Evolutionary conservation across 805 yeast species (phyloP), one percentile per base, ranked within the genome.

Genomic region (Wickerhamomyces canadensis): DNA sequence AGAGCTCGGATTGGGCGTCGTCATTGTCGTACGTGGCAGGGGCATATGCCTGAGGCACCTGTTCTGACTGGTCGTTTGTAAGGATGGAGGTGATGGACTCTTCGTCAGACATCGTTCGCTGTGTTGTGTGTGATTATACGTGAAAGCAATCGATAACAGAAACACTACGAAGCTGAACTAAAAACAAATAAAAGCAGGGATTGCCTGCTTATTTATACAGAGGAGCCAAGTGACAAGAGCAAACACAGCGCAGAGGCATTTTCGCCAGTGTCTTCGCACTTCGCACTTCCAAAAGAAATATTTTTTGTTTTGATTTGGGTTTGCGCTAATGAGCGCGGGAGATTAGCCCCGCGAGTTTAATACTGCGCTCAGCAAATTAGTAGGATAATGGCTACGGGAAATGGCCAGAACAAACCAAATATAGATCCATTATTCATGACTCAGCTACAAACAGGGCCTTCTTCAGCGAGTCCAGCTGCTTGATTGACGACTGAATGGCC

Each of bases 1-100:
- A 65, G 3, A 70, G 33, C 39, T 62, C 68, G 5, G 74, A 67
- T 40, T 61, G 67, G 12, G 73, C 74, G 52, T 71, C 76, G 40
- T 70, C 69, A 35, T 57, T 57, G 13, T 49, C 54, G 16, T 19
- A 18, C n/a, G n/a, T 37, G n/a, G 24, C 45, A 1, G 74, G 72
- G 23, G 56, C 60, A 44, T 68, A 68, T 1, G 66, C 65, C 45
- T 64, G 61, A 11, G 71, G 71, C 29, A 37, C 35, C 22, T 29
- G 17, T 32, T 45, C 35, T 18, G 24, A 19, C 22, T 12, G 27
- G 34, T 28, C 31, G 37, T 41, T 30, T 24, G 36, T 27, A 17
- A 33, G 47, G 19, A 37, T 34, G 5, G 58, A 43, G 30, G 43
- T 39, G 30, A 54, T 47, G 12, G 59, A 54, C 34, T 49, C 54